Conservation (phyloP, 129 eudicot species). For the Saposhnikovia divaricata region DNA sequence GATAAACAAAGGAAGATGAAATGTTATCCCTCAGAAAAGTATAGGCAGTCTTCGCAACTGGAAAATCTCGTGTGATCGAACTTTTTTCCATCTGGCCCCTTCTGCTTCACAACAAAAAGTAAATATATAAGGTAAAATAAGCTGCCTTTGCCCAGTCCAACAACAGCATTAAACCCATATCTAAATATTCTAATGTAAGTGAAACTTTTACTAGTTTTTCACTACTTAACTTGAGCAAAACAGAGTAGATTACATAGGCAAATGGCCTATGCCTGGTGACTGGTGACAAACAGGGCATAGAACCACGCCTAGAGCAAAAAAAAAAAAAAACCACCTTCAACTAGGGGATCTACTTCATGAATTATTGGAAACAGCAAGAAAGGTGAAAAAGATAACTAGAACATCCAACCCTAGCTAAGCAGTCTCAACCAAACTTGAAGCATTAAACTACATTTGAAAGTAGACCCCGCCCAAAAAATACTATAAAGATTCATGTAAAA, state of each 20-base stretch:
- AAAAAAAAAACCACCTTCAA: not conserved
- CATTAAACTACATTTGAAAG: not conserved
- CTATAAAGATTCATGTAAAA: not conserved
- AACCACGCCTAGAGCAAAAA: not conserved
- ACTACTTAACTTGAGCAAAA: not conserved
- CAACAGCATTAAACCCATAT: not conserved
- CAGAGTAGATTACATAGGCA: not conserved
- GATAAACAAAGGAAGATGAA: conserved; percentile 65
- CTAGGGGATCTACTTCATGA: not conserved
- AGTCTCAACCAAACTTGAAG: not conserved
- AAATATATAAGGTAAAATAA: not conserved
- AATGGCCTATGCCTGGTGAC: not conserved
- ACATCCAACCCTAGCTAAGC: not conserved
- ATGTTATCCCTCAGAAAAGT: conserved; percentile 54
- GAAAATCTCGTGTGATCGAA: conserved; percentile 70
- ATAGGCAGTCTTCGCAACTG: conserved; percentile 68
- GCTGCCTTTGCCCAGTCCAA: not conserved
- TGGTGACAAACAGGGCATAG: not conserved
- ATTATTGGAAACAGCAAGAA: not conserved
- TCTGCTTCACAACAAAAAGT: conserved; percentile 40
- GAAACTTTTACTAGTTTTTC: not conserved
- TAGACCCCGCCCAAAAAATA: not conserved
- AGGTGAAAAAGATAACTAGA: not conserved
- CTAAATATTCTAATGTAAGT: not conserved
- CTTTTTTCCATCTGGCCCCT: conserved; percentile 94